Percentiles rank a stretch among this genome's conserved stretches.
These are phyloP conservation scores for Mucuna pruriens DNA, from an alignment of 306 rosid species.

Conservation along the genomic window DNA sequence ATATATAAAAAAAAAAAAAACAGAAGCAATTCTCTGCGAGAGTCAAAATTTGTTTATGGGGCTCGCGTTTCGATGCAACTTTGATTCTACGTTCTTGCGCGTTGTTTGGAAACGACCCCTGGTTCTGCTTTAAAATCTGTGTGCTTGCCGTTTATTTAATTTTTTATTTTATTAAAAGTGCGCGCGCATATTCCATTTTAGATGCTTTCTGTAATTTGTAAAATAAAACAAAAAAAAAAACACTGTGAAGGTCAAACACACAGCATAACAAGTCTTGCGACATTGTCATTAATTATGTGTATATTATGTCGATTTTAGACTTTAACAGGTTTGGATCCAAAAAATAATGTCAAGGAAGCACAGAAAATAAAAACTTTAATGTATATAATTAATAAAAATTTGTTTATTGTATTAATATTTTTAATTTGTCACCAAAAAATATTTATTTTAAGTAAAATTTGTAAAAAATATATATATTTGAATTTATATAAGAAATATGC, in stretches of 20 bases:
- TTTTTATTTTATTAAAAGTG: not conserved
- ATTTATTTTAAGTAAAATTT: too few species aligned
- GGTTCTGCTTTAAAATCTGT: constrained; percentile 4
- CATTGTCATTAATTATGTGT: not conserved
- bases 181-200: not conserved
- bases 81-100: not conserved
- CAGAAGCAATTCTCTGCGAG: not conserved
- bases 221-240: not conserved
- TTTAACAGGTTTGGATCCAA: not conserved
- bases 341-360: not conserved
- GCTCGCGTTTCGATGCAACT: not conserved
- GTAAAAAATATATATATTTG: too few species aligned
- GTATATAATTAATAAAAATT: not conserved
- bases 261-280: not conserved
- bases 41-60: not conserved
- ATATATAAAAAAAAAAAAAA: too few species aligned
- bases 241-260: not conserved
- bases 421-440: not conserved
- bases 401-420: not conserved
- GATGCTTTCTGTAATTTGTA: not conserved
- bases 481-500: too few species aligned
- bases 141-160: not conserved
- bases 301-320: not conserved
- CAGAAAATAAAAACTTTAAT: too few species aligned
- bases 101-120: not conserved